phyloP scores from a whole-genome alignment of 202 grass and related monocot species.

The Setaria viridis region DNA sequence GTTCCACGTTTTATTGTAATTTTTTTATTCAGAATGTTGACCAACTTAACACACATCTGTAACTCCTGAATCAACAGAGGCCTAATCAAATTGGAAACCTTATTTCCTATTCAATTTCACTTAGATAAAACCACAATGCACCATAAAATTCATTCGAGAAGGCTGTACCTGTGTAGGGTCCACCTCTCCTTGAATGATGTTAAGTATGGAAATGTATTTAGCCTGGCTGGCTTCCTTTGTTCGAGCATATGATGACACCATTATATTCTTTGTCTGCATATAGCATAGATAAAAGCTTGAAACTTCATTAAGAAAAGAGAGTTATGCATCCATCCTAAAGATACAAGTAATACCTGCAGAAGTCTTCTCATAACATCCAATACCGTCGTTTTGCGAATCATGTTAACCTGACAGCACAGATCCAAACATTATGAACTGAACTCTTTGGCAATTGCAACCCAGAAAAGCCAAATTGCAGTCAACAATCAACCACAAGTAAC shows the following conservation, averaged over 20 bases:
- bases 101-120: conserved; percentile 15
- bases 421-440: conserved; percentile 37
- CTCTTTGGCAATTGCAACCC: background rate
- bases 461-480: conserved; percentile 35
- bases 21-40: background rate
- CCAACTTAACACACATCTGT: background rate
- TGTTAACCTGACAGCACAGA: conserved; percentile 81
- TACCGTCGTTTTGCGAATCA: conserved; percentile 96
- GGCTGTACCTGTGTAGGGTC: conserved; percentile 92
- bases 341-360: conserved; percentile 63
- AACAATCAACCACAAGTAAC: conserved; percentile 15
- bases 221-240: conserved; percentile 99
- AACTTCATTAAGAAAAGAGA: conserved; percentile 1
- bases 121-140: background rate
- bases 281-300: conserved; percentile 30
- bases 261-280: conserved; percentile 93
- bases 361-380: conserved; percentile 99
- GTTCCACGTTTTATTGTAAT: conserved; percentile 4
- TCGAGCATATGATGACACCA: conserved; percentile 97
- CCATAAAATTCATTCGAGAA: conserved; percentile 26
- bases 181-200: conserved; percentile 99
- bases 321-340: background rate
- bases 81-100: background rate
- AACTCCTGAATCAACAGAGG: background rate
- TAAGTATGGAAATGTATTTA: conserved; percentile 99